These are phyloP conservation scores for Citrus hindsii DNA, from an alignment of 345 rosid species.

Conservation along the genomic window DNA sequence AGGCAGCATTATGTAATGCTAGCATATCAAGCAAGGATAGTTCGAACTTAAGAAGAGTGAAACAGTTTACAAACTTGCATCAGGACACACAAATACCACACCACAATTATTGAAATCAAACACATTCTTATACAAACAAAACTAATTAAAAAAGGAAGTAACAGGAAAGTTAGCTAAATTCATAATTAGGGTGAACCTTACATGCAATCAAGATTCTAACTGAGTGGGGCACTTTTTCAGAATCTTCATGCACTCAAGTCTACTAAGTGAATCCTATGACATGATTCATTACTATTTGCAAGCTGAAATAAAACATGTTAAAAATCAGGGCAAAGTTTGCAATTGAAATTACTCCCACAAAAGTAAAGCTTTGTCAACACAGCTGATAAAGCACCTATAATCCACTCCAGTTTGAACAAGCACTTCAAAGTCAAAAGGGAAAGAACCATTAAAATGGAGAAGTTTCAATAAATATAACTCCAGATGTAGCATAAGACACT, in stretches of 20 bases:
- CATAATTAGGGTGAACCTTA: background rate
- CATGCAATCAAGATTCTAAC: constrained; percentile 1
- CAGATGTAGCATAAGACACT: background rate
- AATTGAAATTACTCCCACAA: background rate
- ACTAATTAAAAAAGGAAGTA: background rate
- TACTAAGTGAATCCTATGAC: background rate
- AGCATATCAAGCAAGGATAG: too few species aligned
- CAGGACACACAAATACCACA: too few species aligned
- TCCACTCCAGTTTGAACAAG: background rate
- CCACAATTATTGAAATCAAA: background rate
- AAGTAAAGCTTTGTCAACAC: background rate
- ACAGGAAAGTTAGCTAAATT: background rate
- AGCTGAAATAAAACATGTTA: constrained; percentile 2
- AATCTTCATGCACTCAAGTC: constrained; percentile 1
- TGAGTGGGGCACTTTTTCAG: background rate
- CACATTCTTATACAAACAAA: background rate
- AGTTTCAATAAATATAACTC: background rate
- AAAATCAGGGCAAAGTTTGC: background rate
- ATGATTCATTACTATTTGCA: background rate
- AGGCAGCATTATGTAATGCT: background rate
- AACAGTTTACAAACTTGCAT: background rate
- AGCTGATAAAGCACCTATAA: background rate
- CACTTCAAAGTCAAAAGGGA: background rate
- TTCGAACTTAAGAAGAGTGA: background rate
- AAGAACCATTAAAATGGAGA: background rate